Evolutionary conservation across 2,329 filamentous ascomycete genomes (phyloP), one percentile per base, ranked within the genome.

Genomic region (Penicillium sp.): DNA sequence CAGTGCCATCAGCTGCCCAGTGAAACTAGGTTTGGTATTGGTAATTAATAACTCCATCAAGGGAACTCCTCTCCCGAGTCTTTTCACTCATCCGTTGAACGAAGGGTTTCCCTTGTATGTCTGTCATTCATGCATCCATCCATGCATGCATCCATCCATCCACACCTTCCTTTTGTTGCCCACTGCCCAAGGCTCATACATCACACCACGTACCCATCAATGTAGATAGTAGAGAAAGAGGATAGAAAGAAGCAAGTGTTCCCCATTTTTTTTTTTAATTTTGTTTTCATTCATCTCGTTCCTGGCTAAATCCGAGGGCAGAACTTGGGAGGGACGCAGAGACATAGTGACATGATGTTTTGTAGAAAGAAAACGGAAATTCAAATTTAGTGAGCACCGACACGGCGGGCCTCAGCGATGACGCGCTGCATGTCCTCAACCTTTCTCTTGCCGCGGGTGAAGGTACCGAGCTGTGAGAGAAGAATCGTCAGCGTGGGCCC

Each of bases 381-480:
- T 53, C 29, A 59, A 63, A 66, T 82, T 86, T 89, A 90, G 84
- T 90, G 88, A 82, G 83, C 88, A 68, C 67, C 67, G 67, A 88
- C 84, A 79, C 90, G 86, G 84, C 94, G 93, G 80, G 93, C 90
- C 87, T 98, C 95, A 78, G 94, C 92, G 81, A 99, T 99, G 83
- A 99, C 91, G 78, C 92, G 89, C 85, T 93, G 92, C 85, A 99
- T 92, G 86, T 98, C 94, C 82, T 99, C 95, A 74, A 99, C 95
- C 94, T 99, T 99, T 82, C 88, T 90, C 94, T 99, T 99, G 79
- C 94, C 94, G 83, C 95, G 94, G 79, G 92, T 91, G 84, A 98
- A 98, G 76, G 95, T 98, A 82, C 95, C 95, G 86, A 99, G 93
- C 91, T 95, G 70, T 55, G 62, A 60, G 57, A 61, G 44, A 26